These are phyloP conservation scores for Pseudogymnoascus pannorum DNA, from an alignment of 2,329 filamentous ascomycete species.

Conservation along the genomic window DNA sequence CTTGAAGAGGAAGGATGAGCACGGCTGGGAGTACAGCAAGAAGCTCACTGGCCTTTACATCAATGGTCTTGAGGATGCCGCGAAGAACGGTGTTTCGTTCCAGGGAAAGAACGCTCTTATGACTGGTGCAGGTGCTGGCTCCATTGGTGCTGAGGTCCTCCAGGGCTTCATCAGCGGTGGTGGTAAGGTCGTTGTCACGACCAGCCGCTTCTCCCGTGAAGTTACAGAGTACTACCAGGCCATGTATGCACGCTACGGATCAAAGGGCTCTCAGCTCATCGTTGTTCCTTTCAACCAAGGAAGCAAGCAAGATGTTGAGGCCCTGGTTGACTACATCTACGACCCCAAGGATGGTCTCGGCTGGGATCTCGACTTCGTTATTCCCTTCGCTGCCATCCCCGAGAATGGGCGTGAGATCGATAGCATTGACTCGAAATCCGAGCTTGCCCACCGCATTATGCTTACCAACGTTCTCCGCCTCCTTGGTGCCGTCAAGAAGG, in stretches of 20 bases:
- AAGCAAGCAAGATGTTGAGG: conserved; percentile 95
- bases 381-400: conserved; percentile 95
- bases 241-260: conserved; percentile 93
- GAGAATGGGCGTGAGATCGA: conserved; percentile 98
- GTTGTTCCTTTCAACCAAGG: conserved; percentile 99
- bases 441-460: conserved; percentile 98
- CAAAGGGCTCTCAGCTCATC: conserved; percentile 89
- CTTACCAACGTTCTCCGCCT: conserved; percentile 92
- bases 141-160: conserved; percentile 93
- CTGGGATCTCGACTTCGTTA: conserved; percentile 94
- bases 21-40: conserved; percentile 99
- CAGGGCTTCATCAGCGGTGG: conserved; percentile 95
- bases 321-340: conserved; percentile 91
- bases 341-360: conserved; percentile 92
- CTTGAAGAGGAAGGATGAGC: conserved; percentile 84
- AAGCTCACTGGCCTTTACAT: conserved; percentile 91
- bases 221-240: conserved; percentile 99
- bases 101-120: conserved; percentile 93
- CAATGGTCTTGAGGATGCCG: conserved; percentile 83
- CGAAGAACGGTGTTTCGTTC: conserved; percentile 81
- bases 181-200: conserved; percentile 94
- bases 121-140: conserved; percentile 96
- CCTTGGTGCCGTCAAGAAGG: conserved; percentile 79
- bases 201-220: conserved; percentile 90
- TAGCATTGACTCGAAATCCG: conserved; percentile 91